Base-by-base conservation (phyloP, 2,329 filamentous ascomycete species). In the Apiospora sp. region DNA sequence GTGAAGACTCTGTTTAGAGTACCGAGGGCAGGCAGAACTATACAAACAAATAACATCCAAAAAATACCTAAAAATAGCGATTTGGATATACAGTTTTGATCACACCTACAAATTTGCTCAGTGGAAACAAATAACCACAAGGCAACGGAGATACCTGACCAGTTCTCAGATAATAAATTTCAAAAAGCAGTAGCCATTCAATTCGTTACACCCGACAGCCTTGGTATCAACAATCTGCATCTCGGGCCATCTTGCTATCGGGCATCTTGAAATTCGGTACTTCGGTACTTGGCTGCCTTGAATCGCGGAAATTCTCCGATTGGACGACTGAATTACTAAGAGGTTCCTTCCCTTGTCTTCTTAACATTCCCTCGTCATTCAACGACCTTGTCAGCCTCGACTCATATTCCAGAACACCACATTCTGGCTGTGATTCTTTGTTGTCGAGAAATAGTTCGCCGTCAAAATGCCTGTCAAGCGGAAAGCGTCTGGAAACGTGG, bases 401-500 rank as follows among this genome's bases (percentile, higher is more conserved):
- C 58, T 24, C 58, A n/a, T 37, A 37, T 37, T 61, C 58, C 10
- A 64, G 58, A 41, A 37, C 34, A 64, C n/a, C 58, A 64, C 58
- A 41, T 41, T 19, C 16, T 19, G 54, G 54, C 30, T 58, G 54
- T 22, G 16, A 30, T 58, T 12, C 27, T 22, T 34, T 58, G 54
- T 34, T 37, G 34, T 44, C 64, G 12, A 67, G 19, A 13, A 44
- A 41, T 30, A 67, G 2, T 44, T 44, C 41, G 67, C 27, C 48
- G 37, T 19, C 44, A 54, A 51, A 8, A 70, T 70, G 68, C 48
- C 68, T n/a, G 68, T 51, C 48, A 70, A 70, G 48, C 68, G 68
- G 37, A 70, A 70, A 51, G 68, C 68, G 16, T 70, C 68, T 22
- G 68, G 68, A 14, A 51, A 41, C 37, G 68, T 70, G 46, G 48